phyloP scores from a whole-genome alignment of 176 grass and related monocot species.

The Musa itinerans region DNA sequence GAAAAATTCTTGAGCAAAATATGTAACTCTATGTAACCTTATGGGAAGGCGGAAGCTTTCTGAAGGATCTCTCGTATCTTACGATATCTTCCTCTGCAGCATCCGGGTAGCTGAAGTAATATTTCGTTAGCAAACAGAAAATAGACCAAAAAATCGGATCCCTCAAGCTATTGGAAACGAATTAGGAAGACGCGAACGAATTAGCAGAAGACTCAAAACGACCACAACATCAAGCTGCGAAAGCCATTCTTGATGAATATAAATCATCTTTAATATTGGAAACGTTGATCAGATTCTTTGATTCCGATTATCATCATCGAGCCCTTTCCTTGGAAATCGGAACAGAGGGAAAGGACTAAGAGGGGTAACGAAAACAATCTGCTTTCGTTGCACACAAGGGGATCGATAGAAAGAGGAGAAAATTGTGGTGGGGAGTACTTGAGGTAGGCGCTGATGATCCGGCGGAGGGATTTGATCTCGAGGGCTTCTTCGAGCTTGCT shows the following conservation, averaged over 20 bases:
- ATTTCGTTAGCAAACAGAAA: constrained; percentile 3
- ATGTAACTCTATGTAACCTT: constrained; percentile 47
- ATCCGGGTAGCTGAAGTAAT: constrained; percentile 67
- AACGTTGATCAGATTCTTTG: neutral
- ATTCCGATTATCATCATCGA: too few species aligned
- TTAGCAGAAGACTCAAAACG: too few species aligned
- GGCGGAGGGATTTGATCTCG: constrained; percentile 83
- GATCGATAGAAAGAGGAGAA: neutral
- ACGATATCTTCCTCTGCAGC: constrained; percentile 70
- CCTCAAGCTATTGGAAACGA: too few species aligned
- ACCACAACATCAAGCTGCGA: neutral
- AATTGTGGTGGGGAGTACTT: constrained; percentile 39
- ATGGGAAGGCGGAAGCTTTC: constrained; percentile 65
- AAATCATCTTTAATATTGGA: neutral
- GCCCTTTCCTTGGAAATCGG: neutral
- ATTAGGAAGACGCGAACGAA: too few species aligned
- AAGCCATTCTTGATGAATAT: neutral
- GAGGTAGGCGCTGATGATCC: constrained; percentile 80
- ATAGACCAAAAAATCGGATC: neutral
- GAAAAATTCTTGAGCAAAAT: constrained; percentile 2
- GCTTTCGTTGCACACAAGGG: neutral
- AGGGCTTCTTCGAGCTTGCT: constrained; percentile 82
- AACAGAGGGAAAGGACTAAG: neutral
- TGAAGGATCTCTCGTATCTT: constrained; percentile 85
- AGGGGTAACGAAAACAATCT: constrained; percentile 8